Base-by-base conservation (phyloP, 2,329 filamentous ascomycete species). In the Diaporthe humulicola region DNA sequence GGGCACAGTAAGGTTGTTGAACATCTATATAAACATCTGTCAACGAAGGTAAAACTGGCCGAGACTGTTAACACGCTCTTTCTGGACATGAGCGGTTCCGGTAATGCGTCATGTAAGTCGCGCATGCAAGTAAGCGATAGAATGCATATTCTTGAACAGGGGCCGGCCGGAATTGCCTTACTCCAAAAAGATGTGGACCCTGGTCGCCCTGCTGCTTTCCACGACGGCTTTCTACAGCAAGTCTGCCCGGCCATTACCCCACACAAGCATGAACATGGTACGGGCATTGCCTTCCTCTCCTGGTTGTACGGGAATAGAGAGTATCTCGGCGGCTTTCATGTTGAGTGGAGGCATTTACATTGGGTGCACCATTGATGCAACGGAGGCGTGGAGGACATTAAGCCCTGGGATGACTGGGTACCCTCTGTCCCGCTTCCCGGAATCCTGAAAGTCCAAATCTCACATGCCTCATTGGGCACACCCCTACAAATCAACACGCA, bases 91-190 rank as follows among this genome's bases (percentile, higher is more conserved):
- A 54, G 12, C 50, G 50, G 15, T 25, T 14, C 25, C 15, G 25
- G 50, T 22, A 22, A 17, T 33, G 30, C 4, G 33, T 57, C 15
- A 57, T 54, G 15, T 17, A 1, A n/a, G 25, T 12, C 17, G 30
- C 10, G 9, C 17, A 57, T 57, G 54, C 30, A n/a, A 36, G 30
- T 36, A 57, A 36, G 28, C 54, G 54, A 28, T 22, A 36, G 12
- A 17, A 57, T 57, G 30, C 54, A n/a, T 57, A 57, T 57, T 33
- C 54, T n/a, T 22, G 19, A 57, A 57, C 17, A 17, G 54, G 19
- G 54, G 54, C 30, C 56, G 56, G 56, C 56, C 56, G 33, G 56
- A 58, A n/a, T 38, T 58, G 33, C 56, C 56, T 38, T n/a, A 8
- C 19, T 30, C 33, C 19, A 36, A 38, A 36, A 38, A 10, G 56